phyloP scores from a whole-genome alignment of 1,284 basidiomycete genomes.

The Schizophyllum amplum region DNA sequence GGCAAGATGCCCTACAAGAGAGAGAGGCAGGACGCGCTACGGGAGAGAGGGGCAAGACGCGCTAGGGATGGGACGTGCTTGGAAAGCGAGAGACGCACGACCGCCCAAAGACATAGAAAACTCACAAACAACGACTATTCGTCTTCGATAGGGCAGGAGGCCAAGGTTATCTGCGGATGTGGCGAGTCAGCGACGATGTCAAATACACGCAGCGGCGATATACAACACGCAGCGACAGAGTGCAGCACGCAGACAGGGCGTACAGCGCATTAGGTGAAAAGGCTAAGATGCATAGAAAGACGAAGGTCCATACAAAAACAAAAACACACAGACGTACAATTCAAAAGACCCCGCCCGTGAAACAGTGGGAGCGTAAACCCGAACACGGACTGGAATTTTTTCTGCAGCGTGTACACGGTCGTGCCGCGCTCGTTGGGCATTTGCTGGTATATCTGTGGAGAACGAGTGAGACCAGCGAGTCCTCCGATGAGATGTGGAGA shows the following conservation, averaged over 20 bases:
- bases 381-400: conserved; percentile 84
- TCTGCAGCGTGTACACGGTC: conserved; percentile 79
- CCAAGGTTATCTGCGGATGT: conserved; percentile 69
- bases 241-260: no score
- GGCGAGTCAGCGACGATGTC: not conserved
- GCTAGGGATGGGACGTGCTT: no score
- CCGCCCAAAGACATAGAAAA: conserved; percentile 16
- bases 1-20: no score
- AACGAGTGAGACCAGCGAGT: no score
- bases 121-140: conserved; percentile 91
- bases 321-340: no score
- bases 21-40: no score
- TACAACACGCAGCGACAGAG: no score
- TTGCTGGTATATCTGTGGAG: conserved; percentile 82
- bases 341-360: conserved; percentile 86
- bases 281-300: not conserved
- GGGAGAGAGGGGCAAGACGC: no score
- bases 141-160: conserved; percentile 88
- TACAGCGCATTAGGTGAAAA: no score
- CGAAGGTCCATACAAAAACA: not conserved
- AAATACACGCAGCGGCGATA: no score
- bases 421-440: conserved; percentile 93
- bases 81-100: not conserved
- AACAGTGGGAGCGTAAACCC: conserved; percentile 97
- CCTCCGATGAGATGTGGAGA: no score